phyloP scores from a whole-genome alignment of 2,329 filamentous ascomycete genomes.

The Clarireedia homoeocarpa region DNA sequence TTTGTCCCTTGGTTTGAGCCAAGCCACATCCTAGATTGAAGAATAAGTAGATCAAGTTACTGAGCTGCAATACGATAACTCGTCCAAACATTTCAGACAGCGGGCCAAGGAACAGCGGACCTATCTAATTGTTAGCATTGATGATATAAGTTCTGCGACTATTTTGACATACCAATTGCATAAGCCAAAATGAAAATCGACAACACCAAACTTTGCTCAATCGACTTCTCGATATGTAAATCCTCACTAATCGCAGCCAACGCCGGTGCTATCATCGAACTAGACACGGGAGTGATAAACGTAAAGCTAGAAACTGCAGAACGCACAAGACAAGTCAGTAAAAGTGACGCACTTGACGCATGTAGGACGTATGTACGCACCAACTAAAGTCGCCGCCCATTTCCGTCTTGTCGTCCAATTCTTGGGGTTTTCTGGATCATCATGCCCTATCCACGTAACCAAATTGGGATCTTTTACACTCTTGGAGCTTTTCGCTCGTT shows the following conservation, averaged over 20 bases:
- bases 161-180: background rate
- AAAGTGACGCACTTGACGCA: background rate
- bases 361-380: conserved; percentile 8
- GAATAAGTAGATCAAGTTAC: conserved; percentile 43
- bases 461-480: conserved; percentile 22
- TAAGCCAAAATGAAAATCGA: conserved; percentile 40
- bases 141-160: background rate
- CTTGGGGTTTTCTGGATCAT: conserved; percentile 25
- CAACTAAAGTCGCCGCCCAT: conserved; percentile 41
- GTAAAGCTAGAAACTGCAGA: conserved; percentile 37
- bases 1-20: conserved; percentile 34
- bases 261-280: conserved; percentile 46
- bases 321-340: background rate
- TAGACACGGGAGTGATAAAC: conserved; percentile 44
- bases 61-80: conserved; percentile 34
- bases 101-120: conserved; percentile 52
- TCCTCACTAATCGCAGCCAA: conserved; percentile 45
- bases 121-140: conserved; percentile 28
- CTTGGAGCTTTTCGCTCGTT: conserved; percentile 15
- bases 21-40: conserved; percentile 47
- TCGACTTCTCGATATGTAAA: conserved; percentile 40
- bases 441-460: conserved; percentile 21
- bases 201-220: conserved; percentile 39
- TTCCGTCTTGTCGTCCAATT: conserved; percentile 30
- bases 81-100: conserved; percentile 44